Evolutionary conservation across 1,284 basidiomycete genomes (phyloP).

Genomic region (Moesziomyces globuligerus): DNA sequence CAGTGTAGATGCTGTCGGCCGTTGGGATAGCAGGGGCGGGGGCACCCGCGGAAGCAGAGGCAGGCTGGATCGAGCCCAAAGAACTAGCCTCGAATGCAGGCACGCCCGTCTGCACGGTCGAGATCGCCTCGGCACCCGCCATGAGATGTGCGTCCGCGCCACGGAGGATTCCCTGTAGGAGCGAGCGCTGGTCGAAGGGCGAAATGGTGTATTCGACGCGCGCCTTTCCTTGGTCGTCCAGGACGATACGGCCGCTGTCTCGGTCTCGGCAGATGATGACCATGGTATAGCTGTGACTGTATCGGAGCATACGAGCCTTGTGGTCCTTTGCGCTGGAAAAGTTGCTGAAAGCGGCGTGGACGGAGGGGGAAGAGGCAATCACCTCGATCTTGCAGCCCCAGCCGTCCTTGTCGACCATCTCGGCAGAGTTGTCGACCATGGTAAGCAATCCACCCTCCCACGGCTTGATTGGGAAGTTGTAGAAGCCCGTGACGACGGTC

Average conservation of each 20-base stretch:
- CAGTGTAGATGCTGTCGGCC: conserved; percentile 37
- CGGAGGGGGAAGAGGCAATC: conserved; percentile 68
- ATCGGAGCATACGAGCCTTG: conserved; percentile 67
- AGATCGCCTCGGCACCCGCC: conserved; percentile 69
- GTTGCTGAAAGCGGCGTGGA: conserved; percentile 65
- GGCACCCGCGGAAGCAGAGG: conserved; percentile 9
- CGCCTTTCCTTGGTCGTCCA: conserved; percentile 67
- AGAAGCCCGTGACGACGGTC: conserved; percentile 69
- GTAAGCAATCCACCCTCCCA: conserved; percentile 71
- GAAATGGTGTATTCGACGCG: conserved; percentile 68
- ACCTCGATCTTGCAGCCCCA: conserved; percentile 70
- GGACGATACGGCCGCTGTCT: conserved; percentile 65
- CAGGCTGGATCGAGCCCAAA: conserved; percentile 6
- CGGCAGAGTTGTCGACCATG: conserved; percentile 66
- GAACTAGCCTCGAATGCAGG: conserved; percentile 31
- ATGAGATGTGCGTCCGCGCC: conserved; percentile 68
- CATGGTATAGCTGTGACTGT: conserved; percentile 62
- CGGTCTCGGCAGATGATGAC: conserved; percentile 66
- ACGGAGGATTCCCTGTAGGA: conserved; percentile 68
- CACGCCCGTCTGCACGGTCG: conserved; percentile 66
- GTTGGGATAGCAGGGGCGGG: conserved; percentile 14
- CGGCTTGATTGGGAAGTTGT: conserved; percentile 68
- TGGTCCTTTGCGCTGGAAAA: conserved; percentile 66
- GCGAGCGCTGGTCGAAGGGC: conserved; percentile 66
- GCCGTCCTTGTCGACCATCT: conserved; percentile 58